A percentile compares a stretch with the other conserved stretches of the same genome.
phyloP scores from a whole-genome alignment of 129 eudicot species.

The Dittrichia graveolens region DNA sequence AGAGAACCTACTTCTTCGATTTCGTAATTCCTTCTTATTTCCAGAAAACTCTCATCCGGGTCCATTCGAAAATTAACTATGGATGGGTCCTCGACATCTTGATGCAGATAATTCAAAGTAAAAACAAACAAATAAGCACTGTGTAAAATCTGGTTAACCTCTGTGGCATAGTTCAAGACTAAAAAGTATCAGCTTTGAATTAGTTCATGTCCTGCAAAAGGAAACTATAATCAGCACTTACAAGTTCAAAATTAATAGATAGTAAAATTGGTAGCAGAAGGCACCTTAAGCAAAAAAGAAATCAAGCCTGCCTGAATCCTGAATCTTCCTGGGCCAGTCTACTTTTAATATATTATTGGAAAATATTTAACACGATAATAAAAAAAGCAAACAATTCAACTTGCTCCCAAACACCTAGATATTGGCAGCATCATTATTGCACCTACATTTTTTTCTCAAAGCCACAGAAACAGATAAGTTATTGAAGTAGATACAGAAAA shows the following conservation, averaged over 20 bases:
- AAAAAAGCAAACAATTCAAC: too few relatives aligned
- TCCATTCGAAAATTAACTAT: neutral
- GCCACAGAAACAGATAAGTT: constrained; percentile 14
- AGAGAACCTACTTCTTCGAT: neutral
- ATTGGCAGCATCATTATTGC: too few relatives aligned
- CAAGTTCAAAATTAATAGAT: neutral
- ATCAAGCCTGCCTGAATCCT: constrained; percentile 8
- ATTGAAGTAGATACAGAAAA: neutral
- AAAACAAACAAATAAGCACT: neutral
- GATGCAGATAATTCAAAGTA: neutral
- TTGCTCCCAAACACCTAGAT: too few relatives aligned
- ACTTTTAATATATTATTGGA: too few relatives aligned
- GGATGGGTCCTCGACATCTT: neutral
- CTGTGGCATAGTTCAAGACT: constrained; percentile 8
- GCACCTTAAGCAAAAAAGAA: constrained; percentile 14
- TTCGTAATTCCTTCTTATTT: neutral
- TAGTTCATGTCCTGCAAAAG: constrained; percentile 7
- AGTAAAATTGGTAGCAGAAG: neutral
- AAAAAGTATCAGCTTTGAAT: neutral
- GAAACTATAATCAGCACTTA: constrained; percentile 4
- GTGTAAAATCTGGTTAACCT: constrained; percentile 15
- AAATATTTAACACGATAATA: too few relatives aligned
- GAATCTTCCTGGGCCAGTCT: neutral
- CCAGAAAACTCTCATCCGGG: neutral
- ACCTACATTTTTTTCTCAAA: neutral